These are phyloP conservation scores for Spizellomyces punctatus DNA, from an alignment of 192 early-diverging fungal genomes.

Conservation along the genomic window DNA sequence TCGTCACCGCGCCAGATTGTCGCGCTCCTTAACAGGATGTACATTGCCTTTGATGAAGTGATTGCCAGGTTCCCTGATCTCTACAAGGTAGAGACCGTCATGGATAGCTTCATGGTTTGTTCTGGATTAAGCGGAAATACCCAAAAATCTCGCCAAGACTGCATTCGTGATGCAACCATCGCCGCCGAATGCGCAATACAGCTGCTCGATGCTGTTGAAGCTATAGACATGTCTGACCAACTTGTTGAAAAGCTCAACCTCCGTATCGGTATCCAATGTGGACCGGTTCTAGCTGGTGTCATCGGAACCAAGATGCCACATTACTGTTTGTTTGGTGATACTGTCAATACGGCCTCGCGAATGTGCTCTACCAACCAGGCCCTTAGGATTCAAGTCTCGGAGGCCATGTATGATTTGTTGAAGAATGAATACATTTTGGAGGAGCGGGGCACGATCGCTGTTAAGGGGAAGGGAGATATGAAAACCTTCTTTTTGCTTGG, in stretches of 20 bases:
- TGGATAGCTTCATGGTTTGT: conserved; percentile 45
- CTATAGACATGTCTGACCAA: conserved; percentile 20
- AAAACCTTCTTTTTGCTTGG: conserved; percentile 39
- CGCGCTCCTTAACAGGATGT: conserved; percentile 42
- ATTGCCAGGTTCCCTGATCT: conserved; percentile 37
- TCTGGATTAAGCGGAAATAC: conserved; percentile 32
- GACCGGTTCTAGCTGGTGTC: conserved; percentile 47
- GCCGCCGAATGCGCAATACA: conserved; percentile 39
- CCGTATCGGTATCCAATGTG: conserved; percentile 45
- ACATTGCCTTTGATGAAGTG: conserved; percentile 41
- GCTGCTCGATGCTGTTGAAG: conserved; percentile 22
- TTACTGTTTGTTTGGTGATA: conserved; percentile 50
- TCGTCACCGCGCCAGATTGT: conserved; percentile 40
- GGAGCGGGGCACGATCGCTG: conserved; percentile 33
- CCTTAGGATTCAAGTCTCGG: conserved; percentile 36
- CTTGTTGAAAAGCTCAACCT: conserved; percentile 34
- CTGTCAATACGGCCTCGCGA: conserved; percentile 42
- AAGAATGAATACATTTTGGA: conserved; percentile 5
- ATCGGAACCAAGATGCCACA: conserved; percentile 52
- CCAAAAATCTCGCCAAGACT: conserved; percentile 14
- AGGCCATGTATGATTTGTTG: conserved; percentile 23
- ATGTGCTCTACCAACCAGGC: conserved; percentile 42
- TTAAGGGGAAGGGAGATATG: conserved; percentile 47
- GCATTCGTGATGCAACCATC: conserved; percentile 29
- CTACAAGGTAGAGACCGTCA: conserved; percentile 53